Percentiles rank a stretch among this genome's conserved stretches.
phyloP scores from a whole-genome alignment of 192 early-diverging fungal genomes.

The Linnemannia hyalina region DNA sequence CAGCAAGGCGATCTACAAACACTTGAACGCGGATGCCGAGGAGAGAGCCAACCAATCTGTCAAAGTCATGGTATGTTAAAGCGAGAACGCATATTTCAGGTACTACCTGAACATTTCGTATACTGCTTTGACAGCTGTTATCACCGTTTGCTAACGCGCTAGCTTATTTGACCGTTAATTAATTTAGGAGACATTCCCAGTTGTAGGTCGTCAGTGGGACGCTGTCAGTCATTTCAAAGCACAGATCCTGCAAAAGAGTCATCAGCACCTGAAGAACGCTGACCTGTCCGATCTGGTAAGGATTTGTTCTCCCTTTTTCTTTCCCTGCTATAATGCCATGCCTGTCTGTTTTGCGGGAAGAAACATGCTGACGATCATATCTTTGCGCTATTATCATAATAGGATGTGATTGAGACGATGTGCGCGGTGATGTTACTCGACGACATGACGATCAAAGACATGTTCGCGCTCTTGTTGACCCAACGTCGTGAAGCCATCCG shows the following conservation, averaged over 20 bases:
- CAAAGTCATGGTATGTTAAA: conserved; percentile 39
- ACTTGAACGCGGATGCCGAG: conserved; percentile 68
- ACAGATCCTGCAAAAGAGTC: conserved; percentile 81
- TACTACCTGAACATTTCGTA: neutral
- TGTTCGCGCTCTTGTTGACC: conserved; percentile 64
- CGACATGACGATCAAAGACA: conserved; percentile 67
- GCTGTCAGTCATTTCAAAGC: conserved; percentile 79
- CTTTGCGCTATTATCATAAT: neutral
- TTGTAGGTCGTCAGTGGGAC: conserved; percentile 89
- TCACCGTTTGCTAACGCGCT: neutral
- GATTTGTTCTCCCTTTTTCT: neutral
- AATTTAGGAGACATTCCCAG: conserved; percentile 77
- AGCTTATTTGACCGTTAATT: neutral
- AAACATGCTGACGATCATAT: neutral
- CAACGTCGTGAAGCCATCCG: conserved; percentile 66
- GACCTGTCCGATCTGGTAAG: conserved; percentile 64
- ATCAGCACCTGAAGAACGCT: conserved; percentile 58
- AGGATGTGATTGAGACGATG: conserved; percentile 68
- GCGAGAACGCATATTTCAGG: conserved; percentile 16
- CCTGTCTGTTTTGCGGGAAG: too few relatives aligned
- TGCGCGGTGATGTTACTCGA: conserved; percentile 79
- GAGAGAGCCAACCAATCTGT: conserved; percentile 27
- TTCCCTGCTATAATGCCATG: too few relatives aligned
- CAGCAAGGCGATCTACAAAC: conserved; percentile 76
- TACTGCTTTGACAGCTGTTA: too few relatives aligned